Conservation (phyloP, 2,329 filamentous ascomycete species). For the Geoglossum cookeanum region DNA sequence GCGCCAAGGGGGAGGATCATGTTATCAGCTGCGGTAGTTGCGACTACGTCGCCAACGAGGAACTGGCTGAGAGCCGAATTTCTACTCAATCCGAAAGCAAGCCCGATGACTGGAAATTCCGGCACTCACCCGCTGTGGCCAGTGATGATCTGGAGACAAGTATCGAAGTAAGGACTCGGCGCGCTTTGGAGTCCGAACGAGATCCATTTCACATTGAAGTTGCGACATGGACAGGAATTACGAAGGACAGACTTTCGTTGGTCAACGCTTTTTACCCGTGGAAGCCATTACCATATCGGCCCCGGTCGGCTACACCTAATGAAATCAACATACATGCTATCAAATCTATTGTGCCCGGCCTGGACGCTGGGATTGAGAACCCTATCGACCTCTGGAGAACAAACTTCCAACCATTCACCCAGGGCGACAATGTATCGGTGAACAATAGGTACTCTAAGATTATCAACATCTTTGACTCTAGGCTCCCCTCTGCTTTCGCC, state of each 20-base stretch:
- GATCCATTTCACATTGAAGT: neutral
- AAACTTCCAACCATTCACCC: neutral
- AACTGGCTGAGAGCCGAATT: slow-evolving; percentile 40
- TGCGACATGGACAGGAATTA: slow-evolving; percentile 6
- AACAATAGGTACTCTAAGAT: slow-evolving; percentile 9
- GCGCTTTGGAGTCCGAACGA: slow-evolving; percentile 13
- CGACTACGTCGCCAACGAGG: slow-evolving; percentile 66
- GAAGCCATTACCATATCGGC: neutral
- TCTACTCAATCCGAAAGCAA: neutral
- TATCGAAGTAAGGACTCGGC: slow-evolving; percentile 10
- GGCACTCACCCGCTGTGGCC: neutral
- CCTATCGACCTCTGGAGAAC: slow-evolving; percentile 6
- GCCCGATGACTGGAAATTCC: neutral
- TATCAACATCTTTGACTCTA: slow-evolving; percentile 22
- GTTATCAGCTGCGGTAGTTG: slow-evolving; percentile 60
- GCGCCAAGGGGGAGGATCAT: slow-evolving; percentile 63
- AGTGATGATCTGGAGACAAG: neutral
- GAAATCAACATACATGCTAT: slow-evolving; percentile 5
- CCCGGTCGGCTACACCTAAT: neutral
- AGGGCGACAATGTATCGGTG: neutral
- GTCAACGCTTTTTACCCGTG: slow-evolving; percentile 6
- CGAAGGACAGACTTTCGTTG: slow-evolving; percentile 4
- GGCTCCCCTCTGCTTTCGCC: slow-evolving; percentile 12
- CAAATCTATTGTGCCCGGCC: slow-evolving; percentile 4
- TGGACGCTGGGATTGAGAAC: slow-evolving; percentile 6